A percentile compares a stretch with the other conserved stretches of the same genome.
Evolutionary conservation across 2,329 filamentous ascomycete species (phyloP).

Genomic region (Colletotrichum simmondsii): DNA sequence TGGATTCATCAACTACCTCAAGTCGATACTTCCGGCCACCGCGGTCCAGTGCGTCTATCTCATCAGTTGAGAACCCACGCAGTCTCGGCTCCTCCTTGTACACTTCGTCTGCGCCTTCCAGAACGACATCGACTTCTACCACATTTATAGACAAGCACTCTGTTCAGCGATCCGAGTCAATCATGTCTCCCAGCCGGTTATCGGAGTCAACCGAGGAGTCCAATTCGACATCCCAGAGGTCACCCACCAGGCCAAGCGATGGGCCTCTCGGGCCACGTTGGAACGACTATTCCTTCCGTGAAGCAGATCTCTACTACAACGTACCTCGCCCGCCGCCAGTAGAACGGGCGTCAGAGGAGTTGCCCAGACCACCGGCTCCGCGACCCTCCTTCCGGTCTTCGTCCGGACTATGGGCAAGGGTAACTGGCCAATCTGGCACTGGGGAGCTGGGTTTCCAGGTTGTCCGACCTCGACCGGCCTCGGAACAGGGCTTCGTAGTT

Average conservation of each 20-base stretch:
- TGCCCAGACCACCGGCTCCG: neutral
- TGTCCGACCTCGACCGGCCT: neutral
- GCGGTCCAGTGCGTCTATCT: slow-evolving; percentile 23
- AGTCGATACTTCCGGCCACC: slow-evolving; percentile 29
- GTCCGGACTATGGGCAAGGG: slow-evolving; percentile 21
- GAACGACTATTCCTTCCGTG: slow-evolving; percentile 49
- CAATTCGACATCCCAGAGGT: neutral
- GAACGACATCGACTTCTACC: slow-evolving; percentile 1
- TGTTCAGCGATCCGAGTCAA: neutral
- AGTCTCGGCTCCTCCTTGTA: slow-evolving; percentile 12
- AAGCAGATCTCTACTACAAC: slow-evolving; percentile 47
- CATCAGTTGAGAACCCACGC: slow-evolving; percentile 9
- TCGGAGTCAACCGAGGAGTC: slow-evolving; percentile 15
- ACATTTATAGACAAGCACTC: slow-evolving; percentile 5
- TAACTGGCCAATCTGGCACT: slow-evolving; percentile 6
- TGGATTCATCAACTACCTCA: slow-evolving; percentile 4
- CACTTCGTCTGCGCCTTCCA: neutral
- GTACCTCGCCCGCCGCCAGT: neutral
- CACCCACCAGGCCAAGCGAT: neutral
- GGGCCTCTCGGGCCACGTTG: slow-evolving; percentile 39
- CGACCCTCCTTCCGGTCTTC: slow-evolving; percentile 16
- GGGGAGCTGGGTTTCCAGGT: slow-evolving; percentile 16
- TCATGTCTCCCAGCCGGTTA: slow-evolving; percentile 7
- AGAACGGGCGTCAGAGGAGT: slow-evolving; percentile 14
- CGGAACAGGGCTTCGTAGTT: slow-evolving; percentile 21